Evolutionary conservation across 371 early-diverging fungal species (phyloP).

Genomic region (Actinomucor elegans): DNA sequence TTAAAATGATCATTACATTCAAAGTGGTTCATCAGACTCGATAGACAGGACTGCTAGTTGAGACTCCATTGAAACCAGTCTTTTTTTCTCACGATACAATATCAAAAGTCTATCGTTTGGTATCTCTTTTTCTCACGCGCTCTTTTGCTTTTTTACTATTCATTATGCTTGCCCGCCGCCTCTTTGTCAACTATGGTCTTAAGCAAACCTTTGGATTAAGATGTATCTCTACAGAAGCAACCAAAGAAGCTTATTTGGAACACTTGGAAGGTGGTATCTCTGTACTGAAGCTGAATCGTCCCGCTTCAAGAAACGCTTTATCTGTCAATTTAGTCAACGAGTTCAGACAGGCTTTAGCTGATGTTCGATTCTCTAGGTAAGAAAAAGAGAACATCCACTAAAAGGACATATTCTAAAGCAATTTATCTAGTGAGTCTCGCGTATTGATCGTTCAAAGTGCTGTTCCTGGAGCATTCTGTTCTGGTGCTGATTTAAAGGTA

Average conservation of each 20-base stretch:
- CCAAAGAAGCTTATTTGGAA: slow-evolving; percentile 67
- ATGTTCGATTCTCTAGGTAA: slow-evolving; percentile 68
- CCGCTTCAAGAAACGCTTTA: slow-evolving; percentile 88
- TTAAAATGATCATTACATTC: too few relatives aligned
- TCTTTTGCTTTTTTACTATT: slow-evolving; percentile 1
- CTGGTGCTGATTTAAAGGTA: slow-evolving; percentile 96
- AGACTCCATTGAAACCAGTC: too few relatives aligned
- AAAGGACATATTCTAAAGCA: too few relatives aligned
- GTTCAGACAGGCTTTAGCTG: slow-evolving; percentile 68
- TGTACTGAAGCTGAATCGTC: slow-evolving; percentile 83
- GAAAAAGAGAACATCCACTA: not conserved
- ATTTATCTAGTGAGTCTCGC: slow-evolving; percentile 61
- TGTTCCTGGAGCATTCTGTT: slow-evolving; percentile 90
- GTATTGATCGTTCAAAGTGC: slow-evolving; percentile 82
- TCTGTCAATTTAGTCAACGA: slow-evolving; percentile 76
- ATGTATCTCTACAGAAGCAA: slow-evolving; percentile 5
- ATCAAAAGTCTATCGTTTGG: not conserved
- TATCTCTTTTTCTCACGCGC: not conserved
- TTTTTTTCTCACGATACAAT: slow-evolving; percentile 16
- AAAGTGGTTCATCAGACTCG: too few relatives aligned
- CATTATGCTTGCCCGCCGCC: slow-evolving; percentile 1
- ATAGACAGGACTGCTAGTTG: too few relatives aligned
- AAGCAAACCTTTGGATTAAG: not conserved
- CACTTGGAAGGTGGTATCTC: slow-evolving; percentile 74
- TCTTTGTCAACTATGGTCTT: not conserved